Evolutionary conservation across 768 basidiomycete genomes (phyloP).

Genomic region (Podaxis rugospora): DNA sequence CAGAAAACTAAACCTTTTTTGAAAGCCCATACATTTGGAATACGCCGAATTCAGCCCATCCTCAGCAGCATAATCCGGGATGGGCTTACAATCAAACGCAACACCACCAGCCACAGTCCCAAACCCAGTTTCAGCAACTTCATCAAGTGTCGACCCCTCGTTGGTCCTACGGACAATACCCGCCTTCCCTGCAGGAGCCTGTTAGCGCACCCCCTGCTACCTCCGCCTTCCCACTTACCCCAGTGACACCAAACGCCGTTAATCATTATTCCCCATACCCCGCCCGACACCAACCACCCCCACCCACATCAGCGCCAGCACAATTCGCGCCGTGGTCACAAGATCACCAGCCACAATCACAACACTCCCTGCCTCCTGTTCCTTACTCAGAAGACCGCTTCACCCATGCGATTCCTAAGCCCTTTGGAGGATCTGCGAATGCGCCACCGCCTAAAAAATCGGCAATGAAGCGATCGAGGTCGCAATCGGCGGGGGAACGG

Average conservation of each 20-base stretch:
- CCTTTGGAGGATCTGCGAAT: slow-evolving; percentile 1
- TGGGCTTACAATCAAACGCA: background rate
- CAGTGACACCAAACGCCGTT: background rate
- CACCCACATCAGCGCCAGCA: background rate
- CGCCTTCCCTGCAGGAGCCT: background rate
- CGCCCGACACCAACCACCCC: background rate
- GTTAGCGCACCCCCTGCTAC: background rate
- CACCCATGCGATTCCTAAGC: background rate
- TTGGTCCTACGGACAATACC: slow-evolving; percentile 3
- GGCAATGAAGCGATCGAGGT: slow-evolving; percentile 3
- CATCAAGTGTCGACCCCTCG: background rate
- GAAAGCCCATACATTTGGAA: slow-evolving; percentile 3
- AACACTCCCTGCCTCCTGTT: background rate
- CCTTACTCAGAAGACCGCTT: background rate
- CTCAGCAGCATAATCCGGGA: background rate
- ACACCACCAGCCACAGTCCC: background rate
- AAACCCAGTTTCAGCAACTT: background rate
- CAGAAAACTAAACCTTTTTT: background rate
- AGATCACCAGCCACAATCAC: background rate
- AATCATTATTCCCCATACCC: slow-evolving; percentile 1
- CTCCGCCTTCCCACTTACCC: background rate
- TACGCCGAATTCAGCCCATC: background rate
- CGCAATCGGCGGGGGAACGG: background rate
- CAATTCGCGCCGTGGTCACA: slow-evolving; percentile 1
- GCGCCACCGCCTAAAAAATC: slow-evolving; percentile 1